Evolutionary conservation across 1,284 basidiomycete genomes (phyloP).

Genomic region (Retiboletus fuscus): DNA sequence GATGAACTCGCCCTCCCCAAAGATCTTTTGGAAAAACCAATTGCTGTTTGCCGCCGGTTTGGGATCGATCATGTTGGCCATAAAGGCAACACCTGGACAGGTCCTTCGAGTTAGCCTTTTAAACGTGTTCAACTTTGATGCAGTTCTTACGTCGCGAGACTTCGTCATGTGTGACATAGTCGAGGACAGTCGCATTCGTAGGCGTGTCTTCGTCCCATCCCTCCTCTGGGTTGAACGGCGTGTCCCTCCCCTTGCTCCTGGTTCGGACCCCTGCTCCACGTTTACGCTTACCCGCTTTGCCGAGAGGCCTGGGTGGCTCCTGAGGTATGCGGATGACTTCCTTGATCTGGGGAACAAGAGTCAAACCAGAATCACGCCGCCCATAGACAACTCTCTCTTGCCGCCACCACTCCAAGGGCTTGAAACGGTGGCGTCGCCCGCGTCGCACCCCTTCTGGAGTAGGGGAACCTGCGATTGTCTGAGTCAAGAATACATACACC

Average conservation of each 20-base stretch:
- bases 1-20: slow-evolving; percentile 91
- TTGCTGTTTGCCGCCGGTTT: slow-evolving; percentile 67
- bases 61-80: slow-evolving; percentile 73
- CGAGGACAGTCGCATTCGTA: slow-evolving; percentile 74
- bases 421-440: slow-evolving; percentile 76
- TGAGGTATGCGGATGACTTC: slow-evolving; percentile 86
- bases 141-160: slow-evolving; percentile 73
- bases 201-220: slow-evolving; percentile 90
- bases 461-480: slow-evolving; percentile 35
- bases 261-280: slow-evolving; percentile 51
- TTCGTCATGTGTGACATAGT: slow-evolving; percentile 73
- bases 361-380: slow-evolving; percentile 62
- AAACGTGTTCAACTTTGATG: not conserved
- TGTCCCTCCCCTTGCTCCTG: slow-evolving; percentile 59
- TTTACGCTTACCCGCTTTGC: slow-evolving; percentile 57
- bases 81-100: slow-evolving; percentile 77
- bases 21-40: slow-evolving; percentile 95
- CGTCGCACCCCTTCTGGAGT: slow-evolving; percentile 76
- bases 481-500: slow-evolving; percentile 15
- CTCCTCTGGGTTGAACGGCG: slow-evolving; percentile 71
- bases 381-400: slow-evolving; percentile 90
- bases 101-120: slow-evolving; percentile 13
- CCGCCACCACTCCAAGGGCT: slow-evolving; percentile 94
- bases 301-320: slow-evolving; percentile 68
- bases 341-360: slow-evolving; percentile 82